phyloP scores from a whole-genome alignment of 1,284 basidiomycete species.

The Melampsora americana region DNA sequence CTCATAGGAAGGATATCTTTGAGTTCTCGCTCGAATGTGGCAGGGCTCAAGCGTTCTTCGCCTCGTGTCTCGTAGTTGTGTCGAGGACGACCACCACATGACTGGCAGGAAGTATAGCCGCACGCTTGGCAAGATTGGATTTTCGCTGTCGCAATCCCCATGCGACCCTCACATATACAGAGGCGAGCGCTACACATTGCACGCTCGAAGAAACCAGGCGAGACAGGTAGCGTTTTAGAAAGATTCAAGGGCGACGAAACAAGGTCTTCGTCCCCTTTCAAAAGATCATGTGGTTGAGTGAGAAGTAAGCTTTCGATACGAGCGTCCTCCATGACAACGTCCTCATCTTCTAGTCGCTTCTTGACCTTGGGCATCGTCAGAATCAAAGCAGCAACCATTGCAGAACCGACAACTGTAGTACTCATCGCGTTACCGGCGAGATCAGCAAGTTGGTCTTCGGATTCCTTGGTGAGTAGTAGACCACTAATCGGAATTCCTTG shows the following conservation, averaged over 20 bases:
- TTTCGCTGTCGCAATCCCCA: conserved; percentile 68
- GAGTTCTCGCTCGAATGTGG: conserved; percentile 69
- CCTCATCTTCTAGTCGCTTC: conserved; percentile 57
- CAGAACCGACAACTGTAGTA: conserved; percentile 87
- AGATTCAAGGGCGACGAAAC: conserved; percentile 66
- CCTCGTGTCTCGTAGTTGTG: conserved; percentile 66
- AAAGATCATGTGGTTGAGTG: conserved; percentile 58
- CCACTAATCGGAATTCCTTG: conserved; percentile 90
- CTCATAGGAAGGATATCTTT: conserved; percentile 85
- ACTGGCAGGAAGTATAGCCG: conserved; percentile 72
- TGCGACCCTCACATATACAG: conserved; percentile 83
- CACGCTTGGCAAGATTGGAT: conserved; percentile 74
- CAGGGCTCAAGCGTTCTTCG: conserved; percentile 61
- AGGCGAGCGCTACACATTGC: conserved; percentile 73
- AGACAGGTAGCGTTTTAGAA: conserved; percentile 60
- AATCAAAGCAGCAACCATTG: conserved; percentile 77
- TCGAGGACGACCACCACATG: conserved; percentile 83
- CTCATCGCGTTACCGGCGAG: conserved; percentile 91
- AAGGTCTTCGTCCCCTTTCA: conserved; percentile 70
- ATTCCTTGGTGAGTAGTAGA: conserved; percentile 83
- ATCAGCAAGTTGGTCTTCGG: conserved; percentile 87
- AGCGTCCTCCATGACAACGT: conserved; percentile 59
- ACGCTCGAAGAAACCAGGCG: conserved; percentile 63
- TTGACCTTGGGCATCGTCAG: conserved; percentile 64
- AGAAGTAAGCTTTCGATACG: conserved; percentile 41